Conservation (phyloP, 768 basidiomycete species). For the Auriculariales sp. region DNA sequence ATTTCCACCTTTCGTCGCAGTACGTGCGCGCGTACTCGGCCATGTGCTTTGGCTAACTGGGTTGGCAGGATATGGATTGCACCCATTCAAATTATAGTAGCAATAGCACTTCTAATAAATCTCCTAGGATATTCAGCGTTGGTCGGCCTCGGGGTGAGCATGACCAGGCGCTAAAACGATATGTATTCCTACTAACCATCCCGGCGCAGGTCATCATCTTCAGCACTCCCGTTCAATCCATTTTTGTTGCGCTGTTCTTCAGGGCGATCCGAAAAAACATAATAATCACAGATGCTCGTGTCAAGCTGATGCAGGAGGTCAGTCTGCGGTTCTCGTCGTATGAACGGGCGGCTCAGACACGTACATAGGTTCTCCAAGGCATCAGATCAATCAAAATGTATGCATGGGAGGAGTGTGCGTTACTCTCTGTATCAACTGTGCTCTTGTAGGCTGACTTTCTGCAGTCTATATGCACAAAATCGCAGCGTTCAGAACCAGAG, state of each 20-base stretch:
- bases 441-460: no score
- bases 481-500: constrained; percentile 18
- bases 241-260: constrained; percentile 40
- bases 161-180: background rate
- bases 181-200: no score
- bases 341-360: no score
- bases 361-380: constrained; percentile 39
- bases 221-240: constrained; percentile 42
- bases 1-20: no score
- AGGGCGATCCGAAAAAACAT: constrained; percentile 39
- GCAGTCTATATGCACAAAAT: constrained; percentile 34
- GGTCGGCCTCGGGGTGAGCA: constrained; percentile 35
- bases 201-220: constrained; percentile 34
- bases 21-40: no score
- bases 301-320: constrained; percentile 48
- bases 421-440: no score
- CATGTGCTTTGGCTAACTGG: background rate
- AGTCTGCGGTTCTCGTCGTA: no score
- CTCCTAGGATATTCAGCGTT: constrained; percentile 57
- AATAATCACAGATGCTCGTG: constrained; percentile 50
- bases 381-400: constrained; percentile 54
- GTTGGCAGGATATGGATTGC: constrained; percentile 36
- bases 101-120: constrained; percentile 44
- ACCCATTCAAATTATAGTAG: constrained; percentile 38
- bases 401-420: constrained; percentile 43